Evolutionary conservation across 441 rosid genomes (phyloP), one percentile per base, ranked within the genome.

Genomic region (Capsella rubella): DNA sequence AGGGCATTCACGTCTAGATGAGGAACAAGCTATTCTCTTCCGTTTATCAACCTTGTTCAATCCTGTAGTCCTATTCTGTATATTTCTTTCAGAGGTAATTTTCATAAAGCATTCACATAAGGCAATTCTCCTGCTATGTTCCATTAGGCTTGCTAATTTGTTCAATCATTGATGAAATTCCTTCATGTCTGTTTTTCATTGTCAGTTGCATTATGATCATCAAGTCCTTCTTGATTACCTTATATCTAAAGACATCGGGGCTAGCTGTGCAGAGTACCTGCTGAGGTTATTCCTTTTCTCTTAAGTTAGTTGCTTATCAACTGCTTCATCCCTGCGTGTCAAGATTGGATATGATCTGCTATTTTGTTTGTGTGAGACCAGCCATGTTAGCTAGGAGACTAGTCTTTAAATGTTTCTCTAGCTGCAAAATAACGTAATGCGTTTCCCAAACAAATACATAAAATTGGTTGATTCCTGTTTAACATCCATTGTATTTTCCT

Each of bases 151-250:
- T 21, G 39, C 43, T 65, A 49, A 27, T 32, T 8, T 72, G 52
- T 32, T 58, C 53, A 46, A 35, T 46, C 43, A 45, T 28, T 65
- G 18, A 32, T 64, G 65, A 35, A 37, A 57, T 15, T 64, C 5
- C 63, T 57, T 64, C 58, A 15, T 15, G 50, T 47, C 46, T 65
- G 35, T 57, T 50, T 54, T 57, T 39, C 47, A 27, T 65, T 37
- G 63, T 69, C 86, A 95, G 99, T 74, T 95, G 81, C 92, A 84
- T 75, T 92, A 88, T 78, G 97, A 90, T 80, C 96, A 95, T 81
- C 90, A 88, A 82, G 93, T 90, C 76, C 90, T 95, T 78, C 96
- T 95, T 62, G 97, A 95, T 86, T 92, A 88, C 85, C 97, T 90
- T 69, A 89, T 90, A 78, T 90, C 97, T 32, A 90, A 87, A 81